Evolutionary conservation across 202 grass and related monocot genomes (phyloP).

Genomic region (Eragrostis tef): DNA sequence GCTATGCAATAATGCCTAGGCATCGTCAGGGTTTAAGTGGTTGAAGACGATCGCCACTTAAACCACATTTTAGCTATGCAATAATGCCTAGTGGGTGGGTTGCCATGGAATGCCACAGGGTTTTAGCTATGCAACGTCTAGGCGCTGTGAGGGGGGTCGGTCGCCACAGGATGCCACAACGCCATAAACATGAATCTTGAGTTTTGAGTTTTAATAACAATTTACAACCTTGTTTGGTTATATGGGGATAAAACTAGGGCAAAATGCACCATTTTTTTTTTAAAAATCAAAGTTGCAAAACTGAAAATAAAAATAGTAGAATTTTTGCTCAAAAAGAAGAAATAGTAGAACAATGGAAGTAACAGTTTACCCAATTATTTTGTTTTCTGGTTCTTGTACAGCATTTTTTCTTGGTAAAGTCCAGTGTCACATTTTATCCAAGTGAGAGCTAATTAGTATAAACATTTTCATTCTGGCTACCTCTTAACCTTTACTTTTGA

Average conservation of each 20-base stretch:
- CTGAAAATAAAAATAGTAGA: constrained; percentile 25
- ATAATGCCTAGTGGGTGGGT: neutral
- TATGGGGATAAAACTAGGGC: constrained; percentile 10
- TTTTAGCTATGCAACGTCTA: too few relatives aligned
- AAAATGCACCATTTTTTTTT: neutral
- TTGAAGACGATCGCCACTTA: neutral
- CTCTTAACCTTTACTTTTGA: constrained; percentile 9
- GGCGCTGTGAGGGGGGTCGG: too few relatives aligned
- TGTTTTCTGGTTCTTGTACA: neutral
- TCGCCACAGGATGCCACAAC: neutral
- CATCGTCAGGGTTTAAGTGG: neutral
- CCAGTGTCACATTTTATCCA: neutral
- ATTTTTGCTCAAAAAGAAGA: neutral
- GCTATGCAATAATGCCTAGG: too few relatives aligned
- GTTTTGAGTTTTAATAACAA: neutral
- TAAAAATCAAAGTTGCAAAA: neutral
- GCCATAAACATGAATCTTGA: neutral
- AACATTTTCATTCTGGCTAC: constrained; percentile 13
- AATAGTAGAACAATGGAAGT: neutral
- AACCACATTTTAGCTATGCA: neutral
- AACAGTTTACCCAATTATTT: constrained; percentile 18
- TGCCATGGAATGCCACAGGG: too few relatives aligned
- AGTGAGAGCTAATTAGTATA: neutral
- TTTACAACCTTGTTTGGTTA: neutral
- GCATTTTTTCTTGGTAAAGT: neutral